phyloP scores from a whole-genome alignment of 257 asterid genomes.

The Apocynum venetum region DNA sequence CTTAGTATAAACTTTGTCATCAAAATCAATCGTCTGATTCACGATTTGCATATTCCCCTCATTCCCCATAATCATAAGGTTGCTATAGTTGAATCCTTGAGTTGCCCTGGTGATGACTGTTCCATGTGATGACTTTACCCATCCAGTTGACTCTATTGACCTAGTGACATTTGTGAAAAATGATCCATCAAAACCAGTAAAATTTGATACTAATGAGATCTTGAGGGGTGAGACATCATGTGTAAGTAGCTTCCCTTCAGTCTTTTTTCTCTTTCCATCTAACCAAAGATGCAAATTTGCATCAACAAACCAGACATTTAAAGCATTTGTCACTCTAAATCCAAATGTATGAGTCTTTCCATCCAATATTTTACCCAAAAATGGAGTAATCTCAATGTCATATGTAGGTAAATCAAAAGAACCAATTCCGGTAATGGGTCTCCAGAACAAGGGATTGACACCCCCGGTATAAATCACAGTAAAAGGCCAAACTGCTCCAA shows the following conservation, averaged over 20 bases:
- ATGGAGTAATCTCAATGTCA: constrained; percentile 67
- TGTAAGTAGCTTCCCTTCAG: constrained; percentile 42
- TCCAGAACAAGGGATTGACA: constrained; percentile 70
- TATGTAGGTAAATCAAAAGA: constrained; percentile 74
- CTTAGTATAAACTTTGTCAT: constrained; percentile 29
- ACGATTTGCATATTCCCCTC: constrained; percentile 55
- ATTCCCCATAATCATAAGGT: constrained; percentile 49
- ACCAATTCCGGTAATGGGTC: constrained; percentile 69
- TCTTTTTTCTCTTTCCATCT: constrained; percentile 40
- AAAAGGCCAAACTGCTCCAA: constrained; percentile 76
- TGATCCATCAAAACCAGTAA: constrained; percentile 55
- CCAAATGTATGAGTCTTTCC: constrained; percentile 45
- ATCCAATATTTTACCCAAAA: constrained; percentile 52
- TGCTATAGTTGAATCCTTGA: constrained; percentile 42
- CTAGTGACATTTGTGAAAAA: constrained; percentile 46
- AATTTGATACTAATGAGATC: constrained; percentile 29
- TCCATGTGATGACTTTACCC: constrained; percentile 64
- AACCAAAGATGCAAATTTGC: constrained; percentile 88
- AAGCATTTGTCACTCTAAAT: constrained; percentile 58
- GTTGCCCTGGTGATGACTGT: constrained; percentile 32
- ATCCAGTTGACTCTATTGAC: constrained; percentile 44
- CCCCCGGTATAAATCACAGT: constrained; percentile 81
- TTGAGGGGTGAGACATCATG: constrained; percentile 26
- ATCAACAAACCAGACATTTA: constrained; percentile 71
- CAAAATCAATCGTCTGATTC: constrained; percentile 48